Percentiles rank a stretch among this genome's conserved stretches.
phyloP scores from a whole-genome alignment of 1,139 yeast species.

The Hansenula anomala region DNA sequence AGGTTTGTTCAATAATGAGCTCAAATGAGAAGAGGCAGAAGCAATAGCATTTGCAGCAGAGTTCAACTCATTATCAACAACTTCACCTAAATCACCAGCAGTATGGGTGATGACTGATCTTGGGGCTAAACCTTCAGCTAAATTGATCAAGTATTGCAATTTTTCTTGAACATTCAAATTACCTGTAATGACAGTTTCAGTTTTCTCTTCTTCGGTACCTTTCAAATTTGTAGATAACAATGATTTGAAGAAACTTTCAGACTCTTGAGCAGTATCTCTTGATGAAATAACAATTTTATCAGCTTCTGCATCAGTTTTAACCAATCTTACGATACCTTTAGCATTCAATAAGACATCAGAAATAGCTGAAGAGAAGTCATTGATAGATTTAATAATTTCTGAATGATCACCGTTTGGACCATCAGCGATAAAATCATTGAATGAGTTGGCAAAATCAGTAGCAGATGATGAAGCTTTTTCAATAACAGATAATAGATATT shows the following conservation, averaged over 20 bases:
- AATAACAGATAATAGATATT: constrained; percentile 60
- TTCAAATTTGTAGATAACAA: constrained; percentile 51
- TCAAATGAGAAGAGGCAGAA: constrained; percentile 59
- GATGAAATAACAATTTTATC: constrained; percentile 47
- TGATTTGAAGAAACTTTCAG: constrained; percentile 59
- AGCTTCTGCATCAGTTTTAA: constrained; percentile 46
- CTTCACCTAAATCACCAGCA: constrained; percentile 56
- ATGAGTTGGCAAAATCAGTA: constrained; percentile 76
- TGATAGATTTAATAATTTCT: constrained; percentile 61
- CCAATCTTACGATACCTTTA: constrained; percentile 61
- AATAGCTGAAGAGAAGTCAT: constrained; percentile 61
- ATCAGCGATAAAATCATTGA: constrained; percentile 74
- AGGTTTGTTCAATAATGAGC: constrained; percentile 42
- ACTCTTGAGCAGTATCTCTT: constrained; percentile 52
- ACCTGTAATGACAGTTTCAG: constrained; percentile 72
- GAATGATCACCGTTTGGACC: constrained; percentile 70
- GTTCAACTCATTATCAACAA: constrained; percentile 69
- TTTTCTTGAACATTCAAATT: constrained; percentile 71
- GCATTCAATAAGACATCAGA: constrained; percentile 64
- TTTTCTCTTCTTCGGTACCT: constrained; percentile 58
- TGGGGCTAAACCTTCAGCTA: constrained; percentile 57
- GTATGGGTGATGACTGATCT: constrained; percentile 15
- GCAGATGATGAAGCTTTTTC: constrained; percentile 72
- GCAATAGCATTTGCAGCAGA: constrained; percentile 68
- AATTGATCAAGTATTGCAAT: constrained; percentile 53